These are phyloP conservation scores for Coemansia sp. DNA, from an alignment of 192 early-diverging fungal genomes.

Conservation along the genomic window DNA sequence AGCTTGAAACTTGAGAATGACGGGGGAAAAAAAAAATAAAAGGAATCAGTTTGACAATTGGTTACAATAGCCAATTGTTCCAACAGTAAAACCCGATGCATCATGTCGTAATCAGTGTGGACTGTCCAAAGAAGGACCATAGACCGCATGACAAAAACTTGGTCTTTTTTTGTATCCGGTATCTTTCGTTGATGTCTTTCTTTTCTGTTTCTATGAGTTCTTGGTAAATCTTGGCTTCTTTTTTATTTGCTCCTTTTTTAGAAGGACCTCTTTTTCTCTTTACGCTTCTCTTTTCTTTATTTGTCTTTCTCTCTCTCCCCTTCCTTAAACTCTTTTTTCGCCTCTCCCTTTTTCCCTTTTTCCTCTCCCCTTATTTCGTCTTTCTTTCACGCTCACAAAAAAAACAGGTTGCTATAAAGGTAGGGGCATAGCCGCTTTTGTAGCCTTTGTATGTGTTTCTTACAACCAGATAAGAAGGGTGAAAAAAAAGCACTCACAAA, in stretches of 20 bases:
- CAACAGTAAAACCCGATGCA: not conserved
- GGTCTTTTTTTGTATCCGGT: not conserved
- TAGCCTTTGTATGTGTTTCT: not conserved
- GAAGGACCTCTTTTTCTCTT: not conserved
- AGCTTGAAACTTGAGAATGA: not conserved
- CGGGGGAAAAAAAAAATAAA: not conserved
- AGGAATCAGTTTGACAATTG: not conserved
- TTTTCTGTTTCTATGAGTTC: not conserved
- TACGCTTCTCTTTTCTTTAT: not conserved
- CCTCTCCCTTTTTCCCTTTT: slow-evolving; percentile 2
- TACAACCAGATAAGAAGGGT: not conserved
- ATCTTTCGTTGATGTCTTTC: not conserved
- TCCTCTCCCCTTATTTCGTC: slow-evolving; percentile 2
- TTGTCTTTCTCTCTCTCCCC: not conserved
- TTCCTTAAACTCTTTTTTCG: not conserved
- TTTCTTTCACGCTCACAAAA: slow-evolving; percentile 7
- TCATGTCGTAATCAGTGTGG: slow-evolving; percentile 5
- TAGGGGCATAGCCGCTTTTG: not conserved
- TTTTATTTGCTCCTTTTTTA: not conserved
- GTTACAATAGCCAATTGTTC: not conserved
- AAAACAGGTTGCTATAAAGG: slow-evolving; percentile 2
- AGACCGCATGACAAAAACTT: not conserved
- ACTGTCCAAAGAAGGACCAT: slow-evolving; percentile 2
- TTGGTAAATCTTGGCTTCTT: slow-evolving; percentile 8
- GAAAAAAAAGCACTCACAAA: not conserved